Conservation (phyloP, 306 rosid genomes). For the Lithocarpus polystachyus region DNA sequence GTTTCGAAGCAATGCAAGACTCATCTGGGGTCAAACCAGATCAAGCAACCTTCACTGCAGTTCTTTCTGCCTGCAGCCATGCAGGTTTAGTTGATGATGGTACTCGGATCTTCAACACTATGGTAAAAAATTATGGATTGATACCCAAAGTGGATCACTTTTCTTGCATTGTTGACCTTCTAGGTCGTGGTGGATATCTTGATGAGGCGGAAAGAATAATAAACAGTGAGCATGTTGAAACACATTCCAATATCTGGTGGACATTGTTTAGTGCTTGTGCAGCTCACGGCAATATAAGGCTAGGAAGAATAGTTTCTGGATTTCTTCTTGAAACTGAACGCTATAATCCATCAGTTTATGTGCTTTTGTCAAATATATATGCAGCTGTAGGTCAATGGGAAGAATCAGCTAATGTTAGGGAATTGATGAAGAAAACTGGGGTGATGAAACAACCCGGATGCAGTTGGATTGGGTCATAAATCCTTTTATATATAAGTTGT, state of each 20-base stretch:
- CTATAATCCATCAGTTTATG: constrained; percentile 65
- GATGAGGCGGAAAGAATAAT: constrained; percentile 67
- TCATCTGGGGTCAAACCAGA: constrained; percentile 52
- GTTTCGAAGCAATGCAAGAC: constrained; percentile 60
- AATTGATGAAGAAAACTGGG: constrained; percentile 39
- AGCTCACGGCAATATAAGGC: constrained; percentile 60
- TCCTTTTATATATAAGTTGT: not conserved
- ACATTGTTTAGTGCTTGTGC: constrained; percentile 84
- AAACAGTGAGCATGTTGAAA: constrained; percentile 41
- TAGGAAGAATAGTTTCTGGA: constrained; percentile 59
- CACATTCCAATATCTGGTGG: constrained; percentile 70
- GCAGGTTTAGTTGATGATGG: constrained; percentile 69
- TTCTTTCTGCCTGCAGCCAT: constrained; percentile 83
- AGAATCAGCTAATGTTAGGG: constrained; percentile 68
- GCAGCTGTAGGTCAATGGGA: constrained; percentile 79
- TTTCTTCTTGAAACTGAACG: constrained; percentile 57
- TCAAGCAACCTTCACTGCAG: constrained; percentile 62
- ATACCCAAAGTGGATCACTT: constrained; percentile 63
- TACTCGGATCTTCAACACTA: constrained; percentile 44
- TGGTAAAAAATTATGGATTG: constrained; percentile 47
- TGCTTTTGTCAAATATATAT: constrained; percentile 66
- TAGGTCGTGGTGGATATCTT: constrained; percentile 71
- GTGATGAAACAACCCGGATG: constrained; percentile 59
- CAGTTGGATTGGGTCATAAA: constrained; percentile 63
- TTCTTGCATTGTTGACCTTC: constrained; percentile 73